Evolutionary conservation across 805 yeast species (phyloP), one percentile per base, ranked within the genome.

Genomic region (Metschnikowia gelsemii): DNA sequence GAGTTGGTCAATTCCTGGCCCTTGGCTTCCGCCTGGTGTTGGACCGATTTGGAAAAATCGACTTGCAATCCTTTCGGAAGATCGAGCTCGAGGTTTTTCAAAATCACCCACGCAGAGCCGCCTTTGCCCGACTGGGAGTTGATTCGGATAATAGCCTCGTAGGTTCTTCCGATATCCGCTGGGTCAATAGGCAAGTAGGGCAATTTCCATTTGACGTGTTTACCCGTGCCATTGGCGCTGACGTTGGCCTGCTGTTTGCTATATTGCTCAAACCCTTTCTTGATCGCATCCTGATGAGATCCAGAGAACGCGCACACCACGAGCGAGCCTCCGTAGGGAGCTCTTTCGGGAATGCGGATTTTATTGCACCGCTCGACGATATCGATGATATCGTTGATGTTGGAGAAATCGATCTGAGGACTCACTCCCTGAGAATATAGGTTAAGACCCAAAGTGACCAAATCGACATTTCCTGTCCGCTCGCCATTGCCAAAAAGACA

Each of bases 101-200:
- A 71, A 57, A 86, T 83, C 51, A 87, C 82, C 93, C 95, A 86
- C 5, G 95, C 87, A 8, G 91, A 84, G 51, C 95, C 95, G 56
- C 95, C 95, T 66, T 86, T 86, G 47, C 95, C 95, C 19, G 87
- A 78, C 66, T 86, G 95, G 9, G 93, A 85, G 65, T 86, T 86
- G 61, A 86, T 93, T 58, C 95, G 79, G 54, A 86, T 86, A 42
- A 87, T 85, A n/a, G 95, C 93, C 64, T 87, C 95, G 66, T 87
- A 87, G n/a, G 84, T 84, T 62, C 93, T 78, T 38, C 95, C 95
- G 54, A 86, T 82, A 61, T 87, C 95, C 52, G 77, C 72, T 33
- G 95, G 95, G 59, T 86, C 95, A 57, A 87, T 72, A 21, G 95
- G 95, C 52, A 86, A 73, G 65, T 86, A 86, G 14, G 95, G 95